These are phyloP conservation scores for Colletotrichum phormii DNA, from an alignment of 2,329 filamentous ascomycete genomes.

Conservation along the genomic window DNA sequence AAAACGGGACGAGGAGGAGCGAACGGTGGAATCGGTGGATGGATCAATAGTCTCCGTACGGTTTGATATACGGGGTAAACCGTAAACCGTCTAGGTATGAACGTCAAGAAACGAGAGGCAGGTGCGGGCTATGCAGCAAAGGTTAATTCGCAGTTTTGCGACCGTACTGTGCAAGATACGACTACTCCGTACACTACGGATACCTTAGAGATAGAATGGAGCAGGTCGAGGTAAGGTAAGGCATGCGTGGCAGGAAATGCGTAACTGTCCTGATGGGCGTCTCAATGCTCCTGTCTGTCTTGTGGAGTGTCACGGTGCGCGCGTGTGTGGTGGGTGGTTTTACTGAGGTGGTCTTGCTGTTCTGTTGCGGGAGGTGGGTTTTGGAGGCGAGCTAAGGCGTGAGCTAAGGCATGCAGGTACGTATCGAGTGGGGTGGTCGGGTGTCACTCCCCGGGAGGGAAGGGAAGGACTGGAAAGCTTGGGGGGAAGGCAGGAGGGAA, in stretches of 20 bases:
- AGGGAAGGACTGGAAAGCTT: background rate
- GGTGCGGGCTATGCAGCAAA: background rate
- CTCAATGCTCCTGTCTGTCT: background rate
- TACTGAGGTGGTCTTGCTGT: slow-evolving; percentile 1
- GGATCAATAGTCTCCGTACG: background rate
- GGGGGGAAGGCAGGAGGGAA: background rate
- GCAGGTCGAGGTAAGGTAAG: background rate
- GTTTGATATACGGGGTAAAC: background rate
- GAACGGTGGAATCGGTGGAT: background rate
- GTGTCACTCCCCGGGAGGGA: slow-evolving; percentile 1
- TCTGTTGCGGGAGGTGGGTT: slow-evolving; percentile 35
- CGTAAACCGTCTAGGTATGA: no score
- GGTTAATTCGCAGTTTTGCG: background rate
- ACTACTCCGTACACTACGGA: no score
- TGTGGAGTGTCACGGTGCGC: background rate
- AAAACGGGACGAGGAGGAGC: slow-evolving; percentile 12
- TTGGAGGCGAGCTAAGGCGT: slow-evolving; percentile 27
- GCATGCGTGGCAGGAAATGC: slow-evolving; percentile 5
- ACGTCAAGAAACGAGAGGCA: background rate
- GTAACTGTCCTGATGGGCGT: background rate
- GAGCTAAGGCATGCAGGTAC: slow-evolving; percentile 25
- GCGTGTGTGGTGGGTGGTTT: background rate
- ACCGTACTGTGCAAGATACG: no score
- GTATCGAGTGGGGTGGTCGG: slow-evolving; percentile 25
- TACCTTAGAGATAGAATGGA: background rate